These are phyloP conservation scores for Ophiosphaerella narmari DNA, from an alignment of 2,329 filamentous ascomycete genomes.

Conservation along the genomic window DNA sequence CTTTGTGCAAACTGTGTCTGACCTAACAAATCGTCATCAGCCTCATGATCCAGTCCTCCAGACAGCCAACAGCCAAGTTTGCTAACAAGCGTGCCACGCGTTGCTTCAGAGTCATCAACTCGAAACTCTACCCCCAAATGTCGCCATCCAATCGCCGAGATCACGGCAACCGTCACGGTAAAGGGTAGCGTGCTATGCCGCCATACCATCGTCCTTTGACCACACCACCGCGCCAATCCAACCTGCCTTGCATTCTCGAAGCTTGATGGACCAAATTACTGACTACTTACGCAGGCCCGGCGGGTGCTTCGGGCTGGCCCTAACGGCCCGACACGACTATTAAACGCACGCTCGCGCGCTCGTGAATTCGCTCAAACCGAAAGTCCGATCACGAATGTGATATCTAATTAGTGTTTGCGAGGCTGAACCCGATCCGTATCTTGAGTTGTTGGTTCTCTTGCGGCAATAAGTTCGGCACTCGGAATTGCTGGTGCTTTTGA, in stretches of 20 bases:
- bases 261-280: too few species aligned
- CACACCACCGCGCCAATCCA: conserved; percentile 16
- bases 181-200: conserved; percentile 16
- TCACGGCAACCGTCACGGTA: too few species aligned
- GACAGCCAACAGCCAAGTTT: conserved; percentile 3
- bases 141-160: conserved; percentile 15
- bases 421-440: background rate
- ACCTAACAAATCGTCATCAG: background rate
- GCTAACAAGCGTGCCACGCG: conserved; percentile 18
- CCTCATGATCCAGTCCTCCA: background rate
- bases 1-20: background rate
- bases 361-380: too few species aligned
- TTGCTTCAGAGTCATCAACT: conserved; percentile 20
- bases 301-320: background rate
- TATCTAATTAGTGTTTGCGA: background rate
- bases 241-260: background rate
- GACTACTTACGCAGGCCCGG: too few species aligned
- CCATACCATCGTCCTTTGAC: conserved; percentile 13
- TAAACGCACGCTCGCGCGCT: too few species aligned
- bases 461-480: conserved; percentile 4
- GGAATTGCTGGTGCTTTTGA: background rate
- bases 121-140: conserved; percentile 18
- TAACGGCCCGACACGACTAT: background rate
- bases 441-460: background rate
- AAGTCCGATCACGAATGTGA: too few species aligned